Conservation (phyloP, 257 asterid genomes). For the Fraxinus excelsior region DNA sequence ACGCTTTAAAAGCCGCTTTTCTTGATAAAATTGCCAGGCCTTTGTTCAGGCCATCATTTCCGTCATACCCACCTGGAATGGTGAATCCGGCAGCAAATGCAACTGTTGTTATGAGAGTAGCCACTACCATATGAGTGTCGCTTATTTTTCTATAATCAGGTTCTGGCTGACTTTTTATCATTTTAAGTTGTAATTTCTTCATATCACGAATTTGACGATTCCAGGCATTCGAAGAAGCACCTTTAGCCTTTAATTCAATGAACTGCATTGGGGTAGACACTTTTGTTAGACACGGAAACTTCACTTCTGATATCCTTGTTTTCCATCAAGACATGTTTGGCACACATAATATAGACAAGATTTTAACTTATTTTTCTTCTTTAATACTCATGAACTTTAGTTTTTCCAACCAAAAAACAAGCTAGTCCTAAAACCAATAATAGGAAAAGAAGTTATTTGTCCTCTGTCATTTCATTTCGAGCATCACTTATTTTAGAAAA, state of each 20-base stretch:
- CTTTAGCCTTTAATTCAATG: background rate
- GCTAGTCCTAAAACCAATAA: too few species aligned
- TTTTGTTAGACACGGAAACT: too few species aligned
- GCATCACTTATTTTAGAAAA: too few species aligned
- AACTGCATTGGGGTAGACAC: too few species aligned
- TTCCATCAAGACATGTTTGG: too few species aligned
- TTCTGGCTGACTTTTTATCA: accelerated
- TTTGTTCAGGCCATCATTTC: background rate
- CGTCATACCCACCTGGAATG: background rate
- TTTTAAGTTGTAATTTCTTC: background rate
- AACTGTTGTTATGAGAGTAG: background rate
- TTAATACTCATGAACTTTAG: too few species aligned
- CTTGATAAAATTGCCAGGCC: background rate
- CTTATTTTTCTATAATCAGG: background rate
- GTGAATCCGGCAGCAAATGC: conserved; percentile 5
- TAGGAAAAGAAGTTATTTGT: too few species aligned
- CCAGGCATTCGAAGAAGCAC: background rate
- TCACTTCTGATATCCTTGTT: too few species aligned
- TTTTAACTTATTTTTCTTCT: too few species aligned
- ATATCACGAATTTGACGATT: background rate
- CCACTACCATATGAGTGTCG: background rate
- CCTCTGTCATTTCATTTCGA: too few species aligned
- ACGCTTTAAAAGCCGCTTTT: background rate
- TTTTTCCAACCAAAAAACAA: too few species aligned
- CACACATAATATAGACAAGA: too few species aligned